Evolutionary conservation across 202 grass and related monocot species (phyloP).

Genomic region (Cymbopogon flexuosus): DNA sequence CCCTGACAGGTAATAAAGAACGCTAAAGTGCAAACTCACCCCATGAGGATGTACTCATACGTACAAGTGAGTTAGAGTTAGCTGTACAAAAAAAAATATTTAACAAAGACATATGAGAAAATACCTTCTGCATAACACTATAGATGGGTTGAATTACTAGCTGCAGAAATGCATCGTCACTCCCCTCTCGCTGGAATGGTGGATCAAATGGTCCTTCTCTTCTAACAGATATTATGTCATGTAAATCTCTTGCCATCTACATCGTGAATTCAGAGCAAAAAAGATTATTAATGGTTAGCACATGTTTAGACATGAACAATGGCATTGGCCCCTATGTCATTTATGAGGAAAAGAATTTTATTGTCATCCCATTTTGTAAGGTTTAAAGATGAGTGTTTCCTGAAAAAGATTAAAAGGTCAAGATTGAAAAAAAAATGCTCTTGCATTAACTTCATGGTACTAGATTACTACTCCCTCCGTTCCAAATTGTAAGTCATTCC

Average conservation of each 20-base stretch:
- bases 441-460: background rate
- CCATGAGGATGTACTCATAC: background rate
- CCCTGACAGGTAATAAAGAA: background rate
- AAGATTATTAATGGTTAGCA: background rate
- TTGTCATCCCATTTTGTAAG: background rate
- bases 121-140: conserved; percentile 63
- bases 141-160: conserved; percentile 73
- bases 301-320: background rate
- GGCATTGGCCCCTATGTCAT: background rate
- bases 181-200: conserved; percentile 41
- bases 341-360: conserved; percentile 9
- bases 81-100: background rate
- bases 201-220: conserved; percentile 21
- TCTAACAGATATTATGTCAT: conserved; percentile 41
- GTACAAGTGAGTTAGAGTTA: background rate
- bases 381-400: background rate
- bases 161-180: conserved; percentile 61
- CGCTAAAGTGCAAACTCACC: background rate
- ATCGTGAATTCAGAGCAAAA: conserved; percentile 21
- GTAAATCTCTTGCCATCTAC: conserved; percentile 62
- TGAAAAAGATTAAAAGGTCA: background rate
- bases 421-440: background rate
- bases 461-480: background rate
- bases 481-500: no score
- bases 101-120: conserved; percentile 17